A percentile compares a stretch with the other conserved stretches of the same genome.
Evolutionary conservation across 768 basidiomycete genomes (phyloP).

Genomic region (Aureoboletus auriporus): DNA sequence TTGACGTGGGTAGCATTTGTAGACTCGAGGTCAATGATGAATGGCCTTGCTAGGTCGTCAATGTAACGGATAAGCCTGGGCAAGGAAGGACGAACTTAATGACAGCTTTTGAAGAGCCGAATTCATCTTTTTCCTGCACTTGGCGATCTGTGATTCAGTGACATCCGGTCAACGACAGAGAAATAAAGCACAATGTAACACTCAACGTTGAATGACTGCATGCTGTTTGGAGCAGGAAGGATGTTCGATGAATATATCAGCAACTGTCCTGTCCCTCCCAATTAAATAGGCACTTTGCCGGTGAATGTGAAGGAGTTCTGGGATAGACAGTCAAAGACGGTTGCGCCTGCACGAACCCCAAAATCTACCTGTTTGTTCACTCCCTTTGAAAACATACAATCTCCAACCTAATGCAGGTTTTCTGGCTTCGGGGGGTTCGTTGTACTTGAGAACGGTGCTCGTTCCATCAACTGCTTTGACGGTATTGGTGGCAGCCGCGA

Average conservation of each 20-base stretch:
- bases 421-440: slow-evolving; percentile 96
- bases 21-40: slow-evolving; percentile 97
- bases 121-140: slow-evolving; percentile 84
- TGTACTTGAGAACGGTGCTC: slow-evolving; percentile 88
- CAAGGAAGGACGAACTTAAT: slow-evolving; percentile 64
- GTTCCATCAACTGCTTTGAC: slow-evolving; percentile 73
- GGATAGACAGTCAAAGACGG: background rate
- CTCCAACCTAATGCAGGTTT: slow-evolving; percentile 90
- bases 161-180: slow-evolving; percentile 1
- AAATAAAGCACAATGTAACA: background rate
- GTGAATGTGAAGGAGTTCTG: slow-evolving; percentile 90
- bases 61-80: slow-evolving; percentile 1
- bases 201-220: slow-evolving; percentile 82
- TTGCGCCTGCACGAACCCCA: background rate
- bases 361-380: slow-evolving; percentile 81
- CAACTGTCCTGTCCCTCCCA: slow-evolving; percentile 83
- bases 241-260: slow-evolving; percentile 87
- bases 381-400: slow-evolving; percentile 95
- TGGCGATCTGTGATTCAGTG: slow-evolving; percentile 57
- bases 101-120: slow-evolving; percentile 68
- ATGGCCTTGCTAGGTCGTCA: slow-evolving; percentile 57
- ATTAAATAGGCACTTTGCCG: slow-evolving; percentile 93
- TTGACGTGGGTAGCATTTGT: slow-evolving; percentile 96
- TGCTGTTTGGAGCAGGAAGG: slow-evolving; percentile 99
- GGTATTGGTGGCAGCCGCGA: slow-evolving; percentile 96